Base-by-base conservation (phyloP, 2,329 filamentous ascomycete species). In the Talaromyces marneffei region DNA sequence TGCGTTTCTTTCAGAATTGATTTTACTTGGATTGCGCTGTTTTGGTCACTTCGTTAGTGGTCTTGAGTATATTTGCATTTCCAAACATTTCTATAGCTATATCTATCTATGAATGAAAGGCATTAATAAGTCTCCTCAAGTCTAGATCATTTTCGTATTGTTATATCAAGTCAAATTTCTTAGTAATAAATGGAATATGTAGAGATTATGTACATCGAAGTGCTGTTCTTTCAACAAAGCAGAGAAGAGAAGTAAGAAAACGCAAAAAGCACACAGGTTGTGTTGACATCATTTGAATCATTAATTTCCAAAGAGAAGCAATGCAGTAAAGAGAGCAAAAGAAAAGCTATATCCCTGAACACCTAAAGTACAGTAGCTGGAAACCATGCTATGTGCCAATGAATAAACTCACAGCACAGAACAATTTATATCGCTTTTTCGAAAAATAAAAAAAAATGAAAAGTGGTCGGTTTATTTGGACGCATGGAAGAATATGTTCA, bases 401-500 rank as follows among this genome's bases (percentile, higher is more conserved):
- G 42, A 31, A 42, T 27, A n/a, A 23, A 33, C 9, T 52, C n/a
- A 23, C 18, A 9, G 23, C 20, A 57, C 18, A 23, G 23, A 4
- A 52, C 29, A 31, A 14, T 50, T 33, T 35, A 52, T 33, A 35
- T 33, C 12, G 18, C 18, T 18, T 42, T 18, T 2, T 16, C 33
- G 18, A n/a, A 25, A 48, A 48, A 4, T 27, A 9, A 35, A n/a
- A n/a, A n/a, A n/a, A n/a, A n/a, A n/a, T n/a, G n/a, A 48, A 56
- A 4, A 37, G 16, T 10, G 20, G 29, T 27, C 20, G 5, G 20
- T 33, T 71, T 75, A 90, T 77, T 89, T 85, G 61, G 82, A 81
- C 60, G 82, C 83, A 56, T 85, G 81, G 68, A 94, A 92, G 68
- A 96, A 89, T 14, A 89, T 86, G 73, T 97, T 97, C 71, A 92